Conservation (phyloP, 768 basidiomycete genomes). For the Mycena haematopus region DNA sequence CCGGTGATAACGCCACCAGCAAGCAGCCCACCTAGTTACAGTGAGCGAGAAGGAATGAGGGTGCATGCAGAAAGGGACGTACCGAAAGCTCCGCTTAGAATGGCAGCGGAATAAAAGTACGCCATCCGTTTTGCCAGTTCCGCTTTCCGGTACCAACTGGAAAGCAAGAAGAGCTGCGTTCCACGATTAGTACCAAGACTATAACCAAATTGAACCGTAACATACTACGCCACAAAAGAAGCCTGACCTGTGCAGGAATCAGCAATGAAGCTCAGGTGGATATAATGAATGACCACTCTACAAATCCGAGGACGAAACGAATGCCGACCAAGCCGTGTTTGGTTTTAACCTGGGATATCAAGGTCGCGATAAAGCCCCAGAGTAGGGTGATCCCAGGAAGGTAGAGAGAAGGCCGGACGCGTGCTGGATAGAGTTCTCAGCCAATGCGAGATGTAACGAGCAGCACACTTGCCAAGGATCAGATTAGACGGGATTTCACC, state of each 20-base stretch:
- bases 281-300: slow-evolving; percentile 19
- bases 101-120: slow-evolving; percentile 25
- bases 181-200: slow-evolving; percentile 13
- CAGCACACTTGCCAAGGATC: slow-evolving; percentile 20
- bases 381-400: slow-evolving; percentile 23
- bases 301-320: slow-evolving; percentile 24
- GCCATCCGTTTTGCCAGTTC: slow-evolving; percentile 26
- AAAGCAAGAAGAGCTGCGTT: slow-evolving; percentile 25
- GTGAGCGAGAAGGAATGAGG: slow-evolving; percentile 11
- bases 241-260: slow-evolving; percentile 21
- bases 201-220: slow-evolving; percentile 10
- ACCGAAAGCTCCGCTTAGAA: slow-evolving; percentile 26
- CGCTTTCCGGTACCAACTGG: slow-evolving; percentile 27
- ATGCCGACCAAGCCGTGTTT: slow-evolving; percentile 22
- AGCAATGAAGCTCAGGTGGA: slow-evolving; percentile 16
- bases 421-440: slow-evolving; percentile 20
- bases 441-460: slow-evolving; percentile 13
- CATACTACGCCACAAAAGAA: slow-evolving; percentile 26
- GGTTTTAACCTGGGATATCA: slow-evolving; percentile 26
- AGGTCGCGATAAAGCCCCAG: slow-evolving; percentile 23
- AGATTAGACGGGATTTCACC: slow-evolving; percentile 26
- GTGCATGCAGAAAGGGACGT: slow-evolving; percentile 11
- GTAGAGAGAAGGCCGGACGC: slow-evolving; percentile 25
- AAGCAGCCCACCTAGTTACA: slow-evolving; percentile 19
- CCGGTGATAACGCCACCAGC: slow-evolving; percentile 26